phyloP scores from a whole-genome alignment of 2,329 filamentous ascomycete genomes.

The Aspergillus fischeri region DNA sequence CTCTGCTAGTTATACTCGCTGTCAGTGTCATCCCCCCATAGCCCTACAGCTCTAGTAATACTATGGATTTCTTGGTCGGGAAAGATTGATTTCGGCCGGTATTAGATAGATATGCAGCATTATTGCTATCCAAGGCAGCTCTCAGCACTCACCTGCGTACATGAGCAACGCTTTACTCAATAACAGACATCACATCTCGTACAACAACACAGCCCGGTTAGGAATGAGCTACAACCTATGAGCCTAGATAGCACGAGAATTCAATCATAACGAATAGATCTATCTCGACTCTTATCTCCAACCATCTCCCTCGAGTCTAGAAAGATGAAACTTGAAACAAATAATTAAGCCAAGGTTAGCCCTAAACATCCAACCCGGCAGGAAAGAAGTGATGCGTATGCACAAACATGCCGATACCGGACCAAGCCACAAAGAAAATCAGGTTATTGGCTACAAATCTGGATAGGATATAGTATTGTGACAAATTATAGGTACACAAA shows the following conservation, averaged over 20 bases:
- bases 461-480: background rate
- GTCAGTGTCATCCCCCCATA: background rate
- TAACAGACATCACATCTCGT: background rate
- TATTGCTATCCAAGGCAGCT: too few relatives aligned
- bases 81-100: background rate
- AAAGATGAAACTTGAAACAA: background rate
- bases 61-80: background rate
- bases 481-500: background rate
- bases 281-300: background rate
- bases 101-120: background rate
- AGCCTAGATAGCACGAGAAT: background rate
- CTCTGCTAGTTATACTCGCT: background rate
- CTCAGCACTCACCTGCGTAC: background rate
- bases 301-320: background rate
- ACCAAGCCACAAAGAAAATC: background rate
- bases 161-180: background rate
- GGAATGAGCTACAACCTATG: background rate
- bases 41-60: background rate
- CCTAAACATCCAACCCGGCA: background rate
- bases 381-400: background rate
- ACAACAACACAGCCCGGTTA: background rate
- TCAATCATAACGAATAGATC: background rate
- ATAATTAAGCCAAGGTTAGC: background rate
- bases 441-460: background rate
- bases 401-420: background rate